These are phyloP conservation scores for Flaveria trinervia DNA, from an alignment of 129 eudicot genomes.

Conservation along the genomic window DNA sequence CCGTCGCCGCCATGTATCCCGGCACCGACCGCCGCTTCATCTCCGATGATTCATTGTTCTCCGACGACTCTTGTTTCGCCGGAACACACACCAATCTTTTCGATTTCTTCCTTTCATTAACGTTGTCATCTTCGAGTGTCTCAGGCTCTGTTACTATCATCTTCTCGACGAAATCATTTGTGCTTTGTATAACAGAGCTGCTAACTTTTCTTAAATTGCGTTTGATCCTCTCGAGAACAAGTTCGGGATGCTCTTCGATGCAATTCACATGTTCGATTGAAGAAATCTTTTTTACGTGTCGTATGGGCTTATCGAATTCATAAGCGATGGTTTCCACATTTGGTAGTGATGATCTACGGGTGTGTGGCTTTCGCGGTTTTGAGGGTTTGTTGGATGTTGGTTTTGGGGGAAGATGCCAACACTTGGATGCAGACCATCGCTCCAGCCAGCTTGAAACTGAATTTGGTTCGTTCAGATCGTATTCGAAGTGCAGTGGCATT, in stretches of 20 bases:
- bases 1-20: constrained; percentile 64
- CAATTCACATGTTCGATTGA: constrained; percentile 21
- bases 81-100: constrained; percentile 42
- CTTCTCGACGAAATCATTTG: constrained; percentile 4
- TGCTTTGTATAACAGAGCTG: constrained; percentile 30
- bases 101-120: constrained; percentile 36
- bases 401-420: constrained; percentile 44
- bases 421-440: constrained; percentile 52
- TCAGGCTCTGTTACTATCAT: constrained; percentile 11
- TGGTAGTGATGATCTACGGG: constrained; percentile 27
- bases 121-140: constrained; percentile 20
- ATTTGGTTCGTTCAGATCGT: constrained; percentile 43
- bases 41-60: constrained; percentile 34
- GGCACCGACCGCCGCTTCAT: constrained; percentile 44
- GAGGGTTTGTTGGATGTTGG: constrained; percentile 19
- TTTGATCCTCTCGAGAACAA: constrained; percentile 50
- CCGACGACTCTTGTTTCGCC: constrained; percentile 37
- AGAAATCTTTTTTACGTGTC: constrained; percentile 26
- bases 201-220: constrained; percentile 48
- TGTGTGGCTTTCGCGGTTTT: constrained; percentile 33
- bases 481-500: constrained; percentile 50
- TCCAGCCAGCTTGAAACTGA: constrained; percentile 52
- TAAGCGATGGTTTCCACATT: constrained; percentile 40
- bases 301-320: constrained; percentile 47
- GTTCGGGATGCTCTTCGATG: constrained; percentile 44